Percentiles rank a stretch among this genome's conserved stretches.
Evolutionary conservation across 108 stramenopile genomes (phyloP).

Genomic region (Chaetoceros muelleri): DNA sequence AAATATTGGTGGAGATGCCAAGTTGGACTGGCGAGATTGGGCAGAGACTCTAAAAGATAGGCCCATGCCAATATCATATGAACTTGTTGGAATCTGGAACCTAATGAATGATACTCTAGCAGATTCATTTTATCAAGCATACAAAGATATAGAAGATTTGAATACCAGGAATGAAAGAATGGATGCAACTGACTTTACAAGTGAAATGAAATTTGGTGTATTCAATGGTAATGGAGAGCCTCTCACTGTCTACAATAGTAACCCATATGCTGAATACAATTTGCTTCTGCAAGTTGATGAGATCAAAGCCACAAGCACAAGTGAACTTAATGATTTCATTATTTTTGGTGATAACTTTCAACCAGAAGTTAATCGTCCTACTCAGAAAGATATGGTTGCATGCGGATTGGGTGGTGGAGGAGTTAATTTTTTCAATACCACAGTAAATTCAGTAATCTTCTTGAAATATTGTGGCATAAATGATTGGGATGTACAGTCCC

Average conservation of each 20-base stretch:
- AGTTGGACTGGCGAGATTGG: neutral
- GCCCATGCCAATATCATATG: neutral
- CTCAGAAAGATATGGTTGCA: neutral
- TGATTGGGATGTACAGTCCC: no score
- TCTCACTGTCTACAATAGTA: neutral
- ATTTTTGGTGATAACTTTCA: neutral
- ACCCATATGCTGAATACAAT: neutral
- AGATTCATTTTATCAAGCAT: neutral
- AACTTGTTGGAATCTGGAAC: neutral
- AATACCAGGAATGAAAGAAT: neutral
- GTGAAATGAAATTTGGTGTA: neutral
- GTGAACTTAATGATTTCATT: neutral
- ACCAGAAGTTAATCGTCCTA: neutral
- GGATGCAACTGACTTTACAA: neutral
- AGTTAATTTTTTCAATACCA: neutral
- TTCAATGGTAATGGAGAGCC: neutral
- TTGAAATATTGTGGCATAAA: no score
- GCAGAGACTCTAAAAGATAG: neutral
- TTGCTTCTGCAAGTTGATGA: neutral
- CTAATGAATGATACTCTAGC: neutral
- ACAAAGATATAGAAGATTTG: neutral
- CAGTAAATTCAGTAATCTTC: neutral
- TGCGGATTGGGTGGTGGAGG: neutral
- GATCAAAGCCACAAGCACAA: neutral
- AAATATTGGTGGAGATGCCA: neutral